Evolutionary conservation across 768 basidiomycete genomes (phyloP), one percentile per base, ranked within the genome.

Genomic region (Lactarius sanguifluus): DNA sequence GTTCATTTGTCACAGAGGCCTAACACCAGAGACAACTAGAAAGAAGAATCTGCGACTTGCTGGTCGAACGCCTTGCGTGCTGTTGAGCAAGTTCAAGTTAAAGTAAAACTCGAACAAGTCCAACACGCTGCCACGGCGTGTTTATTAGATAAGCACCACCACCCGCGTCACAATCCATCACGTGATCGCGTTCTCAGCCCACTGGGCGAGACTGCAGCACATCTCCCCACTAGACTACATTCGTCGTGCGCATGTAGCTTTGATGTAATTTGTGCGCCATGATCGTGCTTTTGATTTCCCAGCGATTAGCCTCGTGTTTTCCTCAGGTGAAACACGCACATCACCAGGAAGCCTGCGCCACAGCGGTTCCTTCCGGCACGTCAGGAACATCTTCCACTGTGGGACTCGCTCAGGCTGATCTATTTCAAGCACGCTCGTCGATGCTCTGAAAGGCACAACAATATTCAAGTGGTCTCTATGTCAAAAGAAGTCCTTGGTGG

Each of bases 21-120:
- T 71, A 69, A 69, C 70, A 67, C 70, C 68, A 43, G 59, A 70
- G 68, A 70, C 36, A 64, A 50, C 47, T 38, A 64, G 38, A 63
- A 23, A 47, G 32, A 47, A 36, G 20, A 30, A 32, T 34, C 6
- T n/a, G 13, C 12, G 38, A 54, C 56, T 20, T 32, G 61, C n/a
- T 40, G 50, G 57, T 59, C 56, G 57, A 59, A 59, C 34, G 9
- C 34, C 50, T 55, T 6, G 20, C 18, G 57, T 54, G 52, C 57
- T 59, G n/a, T 36, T 25, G 55, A 57, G 25, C 25, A 47, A 38
- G 23, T 54, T 52, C 34, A 34, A 9, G 34, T 34, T 34, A 34
- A 34, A 34, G 34, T 34, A 34, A 34, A 34, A 34, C 34, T 34
- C 34, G 34, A 34, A 34, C 34, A 34, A 34, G 34, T 34, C 34